These are phyloP conservation scores for Myriosclerotinia duriaeana DNA, from an alignment of 2,329 filamentous ascomycete species.

Conservation along the genomic window DNA sequence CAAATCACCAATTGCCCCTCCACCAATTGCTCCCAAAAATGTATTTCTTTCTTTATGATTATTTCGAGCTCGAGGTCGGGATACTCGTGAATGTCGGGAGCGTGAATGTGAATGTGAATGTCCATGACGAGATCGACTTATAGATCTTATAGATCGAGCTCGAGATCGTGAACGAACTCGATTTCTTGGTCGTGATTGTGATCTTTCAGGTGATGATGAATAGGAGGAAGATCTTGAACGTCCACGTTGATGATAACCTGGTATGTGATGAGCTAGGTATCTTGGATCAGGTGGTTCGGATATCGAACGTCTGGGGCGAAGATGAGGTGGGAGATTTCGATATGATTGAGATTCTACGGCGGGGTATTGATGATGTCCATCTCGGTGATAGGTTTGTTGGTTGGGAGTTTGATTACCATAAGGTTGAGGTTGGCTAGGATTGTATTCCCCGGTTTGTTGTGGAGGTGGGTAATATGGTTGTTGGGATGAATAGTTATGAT, in stretches of 20 bases:
- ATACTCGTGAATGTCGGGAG: constrained; percentile 17
- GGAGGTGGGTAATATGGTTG: neutral
- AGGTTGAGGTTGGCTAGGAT: neutral
- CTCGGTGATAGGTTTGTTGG: neutral
- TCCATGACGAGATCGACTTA: neutral
- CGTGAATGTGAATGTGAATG: constrained; percentile 16
- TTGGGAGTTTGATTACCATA: neutral
- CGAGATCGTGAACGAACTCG: neutral
- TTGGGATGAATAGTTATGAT: neutral
- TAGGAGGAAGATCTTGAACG: constrained; percentile 14
- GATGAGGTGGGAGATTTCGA: constrained; percentile 14
- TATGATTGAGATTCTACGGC: neutral
- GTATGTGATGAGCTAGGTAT: constrained; percentile 25
- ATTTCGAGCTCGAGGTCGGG: constrained; percentile 5
- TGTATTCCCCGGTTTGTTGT: neutral
- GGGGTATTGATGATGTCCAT: neutral
- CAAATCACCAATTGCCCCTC: constrained; percentile 31
- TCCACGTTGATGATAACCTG: constrained; percentile 1
- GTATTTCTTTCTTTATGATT: constrained; percentile 27
- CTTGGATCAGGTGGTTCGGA: constrained; percentile 28
- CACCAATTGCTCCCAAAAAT: constrained; percentile 33
- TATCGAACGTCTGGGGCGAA: constrained; percentile 26
- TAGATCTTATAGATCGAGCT: neutral
- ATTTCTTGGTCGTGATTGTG: neutral
- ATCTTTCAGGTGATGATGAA: neutral